phyloP scores from a whole-genome alignment of 2,329 filamentous ascomycete genomes.

The Aspergillus puulaauensis region DNA sequence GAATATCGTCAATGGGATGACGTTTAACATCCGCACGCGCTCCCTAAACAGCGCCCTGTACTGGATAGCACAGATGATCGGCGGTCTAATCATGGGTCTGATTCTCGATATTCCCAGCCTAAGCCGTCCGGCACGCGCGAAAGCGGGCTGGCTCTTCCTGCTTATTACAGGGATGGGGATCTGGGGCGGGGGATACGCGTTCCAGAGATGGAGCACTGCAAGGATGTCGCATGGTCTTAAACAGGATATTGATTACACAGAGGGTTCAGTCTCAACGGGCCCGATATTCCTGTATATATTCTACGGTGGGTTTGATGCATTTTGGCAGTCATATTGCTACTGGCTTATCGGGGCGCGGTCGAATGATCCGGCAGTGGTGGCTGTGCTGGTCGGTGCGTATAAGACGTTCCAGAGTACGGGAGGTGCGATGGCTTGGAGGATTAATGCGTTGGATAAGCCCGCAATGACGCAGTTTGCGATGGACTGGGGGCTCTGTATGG shows the following conservation, averaged over 20 bases:
- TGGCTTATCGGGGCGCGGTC: conserved; percentile 55
- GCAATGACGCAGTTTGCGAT: neutral
- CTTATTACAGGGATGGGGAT: conserved; percentile 53
- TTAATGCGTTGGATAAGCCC: conserved; percentile 32
- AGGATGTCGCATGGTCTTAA: conserved; percentile 29
- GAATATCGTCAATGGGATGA: no score
- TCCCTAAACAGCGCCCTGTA: no score
- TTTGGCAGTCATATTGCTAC: conserved; percentile 66
- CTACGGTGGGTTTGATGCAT: conserved; percentile 67
- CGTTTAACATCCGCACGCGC: no score
- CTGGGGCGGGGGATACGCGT: conserved; percentile 65
- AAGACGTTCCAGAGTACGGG: conserved; percentile 47
- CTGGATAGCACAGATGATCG: no score
- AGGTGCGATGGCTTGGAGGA: conserved; percentile 50
- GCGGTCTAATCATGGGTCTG: no score
- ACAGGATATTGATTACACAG: conserved; percentile 50
- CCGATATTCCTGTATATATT: conserved; percentile 71
- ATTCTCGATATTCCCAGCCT: no score
- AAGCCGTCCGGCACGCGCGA: no score
- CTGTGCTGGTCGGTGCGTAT: conserved; percentile 49
- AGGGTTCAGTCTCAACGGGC: conserved; percentile 53
- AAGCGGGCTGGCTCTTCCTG: no score
- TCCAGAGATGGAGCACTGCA: conserved; percentile 58
- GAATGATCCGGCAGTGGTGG: conserved; percentile 43
- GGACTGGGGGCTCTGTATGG: neutral